Evolutionary conservation across 306 rosid species (phyloP).

Genomic region (Pueraria montana): DNA sequence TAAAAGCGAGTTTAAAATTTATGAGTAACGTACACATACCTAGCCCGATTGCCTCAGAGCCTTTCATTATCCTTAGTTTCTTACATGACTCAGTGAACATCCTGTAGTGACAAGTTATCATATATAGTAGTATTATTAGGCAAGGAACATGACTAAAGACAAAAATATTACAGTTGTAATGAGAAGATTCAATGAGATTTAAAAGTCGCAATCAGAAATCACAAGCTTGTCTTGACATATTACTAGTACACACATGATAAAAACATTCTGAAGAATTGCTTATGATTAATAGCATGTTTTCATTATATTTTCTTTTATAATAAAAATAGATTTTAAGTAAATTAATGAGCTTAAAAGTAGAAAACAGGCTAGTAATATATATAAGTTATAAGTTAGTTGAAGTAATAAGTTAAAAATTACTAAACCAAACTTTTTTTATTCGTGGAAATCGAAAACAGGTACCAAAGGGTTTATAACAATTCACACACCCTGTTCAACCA

Average conservation of each 20-base stretch:
- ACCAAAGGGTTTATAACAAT: too few species aligned
- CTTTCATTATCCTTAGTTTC: constrained; percentile 33
- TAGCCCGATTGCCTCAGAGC: constrained; percentile 28
- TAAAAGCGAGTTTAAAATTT: neutral
- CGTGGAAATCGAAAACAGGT: too few species aligned
- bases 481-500: too few species aligned
- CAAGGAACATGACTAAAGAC: neutral
- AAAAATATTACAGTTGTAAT: neutral
- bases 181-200: neutral
- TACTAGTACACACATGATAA: neutral
- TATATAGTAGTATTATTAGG: too few species aligned
- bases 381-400: too few species aligned
- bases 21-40: neutral
- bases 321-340: too few species aligned
- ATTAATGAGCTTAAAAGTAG: too few species aligned
- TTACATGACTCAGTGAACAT: constrained; percentile 47
- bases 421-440: too few species aligned
- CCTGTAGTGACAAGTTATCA: constrained; percentile 27
- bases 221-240: constrained; percentile 19
- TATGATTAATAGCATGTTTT: too few species aligned
- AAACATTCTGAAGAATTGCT: neutral
- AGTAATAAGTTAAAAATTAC: too few species aligned
- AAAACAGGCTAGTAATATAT: too few species aligned
- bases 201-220: neutral
- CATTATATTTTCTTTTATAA: too few species aligned